Base-by-base conservation (phyloP, 2,329 filamentous ascomycete genomes). In the Fusarium neocosmosporiellum region DNA sequence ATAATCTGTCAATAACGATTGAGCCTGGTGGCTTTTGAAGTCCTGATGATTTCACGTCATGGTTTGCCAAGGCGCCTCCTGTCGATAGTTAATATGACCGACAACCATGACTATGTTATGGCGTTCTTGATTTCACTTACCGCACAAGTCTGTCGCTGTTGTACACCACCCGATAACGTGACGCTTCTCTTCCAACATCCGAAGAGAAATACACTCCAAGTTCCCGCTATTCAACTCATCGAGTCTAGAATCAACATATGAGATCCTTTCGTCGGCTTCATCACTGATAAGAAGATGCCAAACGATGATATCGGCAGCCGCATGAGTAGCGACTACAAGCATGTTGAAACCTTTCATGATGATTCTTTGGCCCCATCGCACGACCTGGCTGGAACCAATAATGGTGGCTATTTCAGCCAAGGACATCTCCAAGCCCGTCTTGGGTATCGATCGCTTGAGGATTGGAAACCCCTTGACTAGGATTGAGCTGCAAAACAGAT, bases 111-210 rank as follows among this genome's bases (percentile, higher is more conserved):
- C 8, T n/a, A 11, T 27, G 14, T 34, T 31, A 4, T 9, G 22
- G n/a, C 2, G 7, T 16, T 43, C 6, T n/a, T 9, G 5, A 24
- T 16, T 16, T 34, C 8, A 9, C 64, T 53, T 10, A 71, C 70
- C 70, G 13, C 60, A 72, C 2, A 31, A 13, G 14, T 72, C 61
- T 22, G 54, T 72, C 0, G 54, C 61, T 60, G 63, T 60, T 3
- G 53, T 5, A 22, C 68, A 69, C 70, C 68, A 72, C 8, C 70
- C 70, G 6, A 71, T 9, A 5, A 72, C 20, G 7, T 72, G 70
- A 0, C 70, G 61, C 13, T 59, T 71, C 3, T n/a, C 16, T 36
- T 69, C 59, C 13, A 72, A 18, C 2, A 22, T 9, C 2, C 29
- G 34, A 5, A 72, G 61, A 1, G 34, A 48, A 22, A 59, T 29